Percentiles rank a stretch among this genome's conserved stretches.
Conservation (phyloP, 371 early-diverging fungal genomes). For the Mucor irregularis region DNA sequence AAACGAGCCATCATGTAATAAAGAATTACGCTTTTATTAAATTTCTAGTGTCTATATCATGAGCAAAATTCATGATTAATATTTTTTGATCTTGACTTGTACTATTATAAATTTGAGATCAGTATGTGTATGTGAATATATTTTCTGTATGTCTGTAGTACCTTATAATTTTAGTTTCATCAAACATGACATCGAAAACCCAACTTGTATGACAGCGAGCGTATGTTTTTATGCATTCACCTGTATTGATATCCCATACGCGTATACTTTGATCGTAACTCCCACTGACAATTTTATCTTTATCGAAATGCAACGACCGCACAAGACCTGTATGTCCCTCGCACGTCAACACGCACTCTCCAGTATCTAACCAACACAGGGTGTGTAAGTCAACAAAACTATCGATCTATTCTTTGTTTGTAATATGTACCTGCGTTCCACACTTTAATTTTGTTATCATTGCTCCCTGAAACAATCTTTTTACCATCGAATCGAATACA, state of each 20-base stretch:
- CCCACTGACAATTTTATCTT: slow-evolving; percentile 53
- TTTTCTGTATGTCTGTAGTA: slow-evolving; percentile 12
- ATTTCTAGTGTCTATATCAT: slow-evolving; percentile 47
- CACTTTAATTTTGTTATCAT: slow-evolving; percentile 91
- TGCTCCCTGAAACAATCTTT: slow-evolving; percentile 87
- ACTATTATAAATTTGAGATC: slow-evolving; percentile 34
- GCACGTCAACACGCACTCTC: slow-evolving; percentile 64
- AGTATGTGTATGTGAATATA: background rate
- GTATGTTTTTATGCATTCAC: slow-evolving; percentile 46
- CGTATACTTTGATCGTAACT: slow-evolving; percentile 93
- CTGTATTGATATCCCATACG: slow-evolving; percentile 80
- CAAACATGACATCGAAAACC: slow-evolving; percentile 92
- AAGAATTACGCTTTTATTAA: slow-evolving; percentile 20
- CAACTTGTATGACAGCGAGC: slow-evolving; percentile 75
- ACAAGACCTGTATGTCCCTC: slow-evolving; percentile 89
- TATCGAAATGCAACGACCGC: slow-evolving; percentile 79
- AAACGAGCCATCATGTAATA: too few species aligned
- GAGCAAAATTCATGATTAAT: slow-evolving; percentile 76
- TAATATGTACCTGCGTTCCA: slow-evolving; percentile 75
- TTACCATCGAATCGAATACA: slow-evolving; percentile 92
- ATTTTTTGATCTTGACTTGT: slow-evolving; percentile 77
- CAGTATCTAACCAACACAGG: slow-evolving; percentile 52
- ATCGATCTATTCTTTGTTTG: background rate
- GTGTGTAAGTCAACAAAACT: background rate
- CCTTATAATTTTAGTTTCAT: slow-evolving; percentile 72